Evolutionary conservation across 306 rosid genomes (phyloP), one percentile per base, ranked within the genome.

Genomic region (Medicago lupulina): DNA sequence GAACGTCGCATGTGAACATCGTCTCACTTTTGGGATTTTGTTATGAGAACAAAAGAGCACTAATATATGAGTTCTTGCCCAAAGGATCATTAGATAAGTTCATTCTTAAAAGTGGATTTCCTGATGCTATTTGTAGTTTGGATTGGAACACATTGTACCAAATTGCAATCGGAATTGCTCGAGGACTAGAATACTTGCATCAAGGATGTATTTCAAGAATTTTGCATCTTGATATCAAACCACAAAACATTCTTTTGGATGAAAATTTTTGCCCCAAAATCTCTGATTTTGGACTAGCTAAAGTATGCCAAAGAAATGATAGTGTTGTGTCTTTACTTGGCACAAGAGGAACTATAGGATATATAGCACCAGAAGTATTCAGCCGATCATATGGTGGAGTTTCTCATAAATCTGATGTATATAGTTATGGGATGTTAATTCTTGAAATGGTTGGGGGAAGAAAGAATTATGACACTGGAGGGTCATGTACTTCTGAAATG

Each of bases 191-290:
- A 16, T 51, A 51, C 21, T 51, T 51, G 23, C 58, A 51, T 16
- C 58, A 51, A 51, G 58, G 58, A 18, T 51, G 58, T 51, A 51
- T 2, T 51, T 51, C 58, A 16, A 16, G 58, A 1, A 51, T 51
- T 51, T n/a, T 51, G 11, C 58, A 51, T 51, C 58, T 51, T 51
- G 58, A 50, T 16, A 50, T 50, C 21, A 50, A 50, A 50, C 57
- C 57, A 3, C 57, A 50, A 50, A 50, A 50, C 21, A 50, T 50
- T 50, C 57, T 50, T 50, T 50, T 50, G 57, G 57, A 50, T 50
- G 57, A 50, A 1, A 9, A 50, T 50, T 50, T 50, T 50, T 50
- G 57, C 19, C 57, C 57, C 7, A 50, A 50, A 50, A 50, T 51
- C 23, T 51, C 58, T 7, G 58, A 51, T 51, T 51, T 51, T 16